Evolutionary conservation across 768 basidiomycete genomes (phyloP).

Genomic region (Butyriboletus loyo): DNA sequence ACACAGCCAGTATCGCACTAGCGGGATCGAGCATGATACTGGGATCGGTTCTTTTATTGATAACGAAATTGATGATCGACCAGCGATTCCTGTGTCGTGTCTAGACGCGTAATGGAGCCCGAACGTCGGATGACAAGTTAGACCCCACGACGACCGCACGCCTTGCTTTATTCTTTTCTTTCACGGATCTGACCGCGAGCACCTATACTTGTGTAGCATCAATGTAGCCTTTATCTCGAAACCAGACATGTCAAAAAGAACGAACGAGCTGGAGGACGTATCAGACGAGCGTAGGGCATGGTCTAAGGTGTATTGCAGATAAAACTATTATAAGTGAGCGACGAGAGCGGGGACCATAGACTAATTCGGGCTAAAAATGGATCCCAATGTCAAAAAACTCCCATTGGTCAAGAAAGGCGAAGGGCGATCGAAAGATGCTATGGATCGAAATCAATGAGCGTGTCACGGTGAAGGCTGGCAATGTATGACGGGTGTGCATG

Average conservation of each 20-base stretch:
- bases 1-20: conserved; percentile 52
- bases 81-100: conserved; percentile 43
- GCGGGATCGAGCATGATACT: conserved; percentile 56
- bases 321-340: conserved; percentile 22
- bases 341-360: conserved; percentile 18
- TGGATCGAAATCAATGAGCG: conserved; percentile 17
- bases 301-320: conserved; percentile 30
- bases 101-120: conserved; percentile 23
- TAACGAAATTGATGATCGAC: conserved; percentile 47
- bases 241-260: conserved; percentile 4
- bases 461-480: conserved; percentile 8
- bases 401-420: conserved; percentile 11
- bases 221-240: conserved; percentile 28
- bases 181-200: conserved; percentile 17
- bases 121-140: neutral
- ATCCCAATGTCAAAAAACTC: neutral
- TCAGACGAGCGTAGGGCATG: neutral
- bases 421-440: conserved; percentile 8
- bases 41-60: conserved; percentile 57
- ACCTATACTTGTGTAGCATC: conserved; percentile 21
- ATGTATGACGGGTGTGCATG: conserved; percentile 8
- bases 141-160: neutral
- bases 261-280: neutral
- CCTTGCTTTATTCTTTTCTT: neutral
- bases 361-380: conserved; percentile 13